Conservation (phyloP, 192 early-diverging fungal species). For the Backusella luteola region DNA sequence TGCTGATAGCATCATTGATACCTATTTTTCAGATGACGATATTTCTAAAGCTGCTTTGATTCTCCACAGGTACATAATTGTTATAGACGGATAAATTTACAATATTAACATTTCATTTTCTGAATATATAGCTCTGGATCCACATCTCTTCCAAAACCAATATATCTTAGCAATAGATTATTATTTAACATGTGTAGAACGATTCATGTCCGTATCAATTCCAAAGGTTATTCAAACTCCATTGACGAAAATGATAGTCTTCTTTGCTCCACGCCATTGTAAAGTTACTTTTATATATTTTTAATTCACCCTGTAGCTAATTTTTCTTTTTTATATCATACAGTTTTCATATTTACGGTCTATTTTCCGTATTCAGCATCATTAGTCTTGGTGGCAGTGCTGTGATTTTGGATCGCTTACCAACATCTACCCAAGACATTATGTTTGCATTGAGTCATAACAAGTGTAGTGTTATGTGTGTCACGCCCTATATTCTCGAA, state of each 20-base stretch:
- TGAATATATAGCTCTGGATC: background rate
- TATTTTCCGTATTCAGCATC: background rate
- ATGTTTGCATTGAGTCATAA: background rate
- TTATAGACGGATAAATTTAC: background rate
- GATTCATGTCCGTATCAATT: background rate
- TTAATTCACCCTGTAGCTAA: too few species aligned
- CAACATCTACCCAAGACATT: background rate
- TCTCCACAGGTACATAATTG: conserved; percentile 2
- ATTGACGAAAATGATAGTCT: background rate
- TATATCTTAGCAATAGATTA: background rate
- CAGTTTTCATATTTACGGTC: conserved; percentile 7
- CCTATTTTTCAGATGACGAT: background rate
- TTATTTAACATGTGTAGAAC: background rate
- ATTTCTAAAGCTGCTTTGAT: background rate
- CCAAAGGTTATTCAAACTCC: background rate
- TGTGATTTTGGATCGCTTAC: background rate
- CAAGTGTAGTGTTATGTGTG: background rate
- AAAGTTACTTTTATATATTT: background rate
- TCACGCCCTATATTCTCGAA: background rate
- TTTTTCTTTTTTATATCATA: background rate
- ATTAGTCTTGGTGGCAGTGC: background rate
- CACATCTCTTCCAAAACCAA: background rate
- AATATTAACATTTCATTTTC: background rate
- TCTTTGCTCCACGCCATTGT: background rate
- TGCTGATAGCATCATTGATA: background rate